A percentile compares a stretch with the other conserved stretches of the same genome.
Conservation (phyloP, 352 stramenopile genomes). For the Globisporangium nagaii region DNA sequence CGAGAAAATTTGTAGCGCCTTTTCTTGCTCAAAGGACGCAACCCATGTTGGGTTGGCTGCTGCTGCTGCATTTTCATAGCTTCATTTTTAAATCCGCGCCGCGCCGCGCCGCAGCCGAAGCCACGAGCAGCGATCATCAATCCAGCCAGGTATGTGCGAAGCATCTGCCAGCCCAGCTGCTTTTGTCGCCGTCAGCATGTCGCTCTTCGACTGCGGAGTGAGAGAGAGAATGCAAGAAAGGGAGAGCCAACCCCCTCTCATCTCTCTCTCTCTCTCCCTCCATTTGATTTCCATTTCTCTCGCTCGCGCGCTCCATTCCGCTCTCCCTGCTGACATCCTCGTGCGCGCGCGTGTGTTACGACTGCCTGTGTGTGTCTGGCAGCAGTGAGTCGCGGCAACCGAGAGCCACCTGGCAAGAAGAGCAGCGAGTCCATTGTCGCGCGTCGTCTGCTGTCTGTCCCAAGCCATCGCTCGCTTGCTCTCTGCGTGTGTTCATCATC, state of each 20-base stretch:
- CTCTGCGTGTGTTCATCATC: neutral
- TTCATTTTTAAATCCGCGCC: neutral
- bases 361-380: neutral
- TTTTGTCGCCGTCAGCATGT: neutral
- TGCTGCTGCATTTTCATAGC: neutral
- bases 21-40: slow-evolving; percentile 2
- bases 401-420: neutral
- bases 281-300: neutral
- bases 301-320: too few relatives aligned
- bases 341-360: slow-evolving; percentile 1
- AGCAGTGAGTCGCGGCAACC: neutral
- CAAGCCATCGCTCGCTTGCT: neutral
- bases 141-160: neutral
- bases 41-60: neutral
- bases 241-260: neutral
- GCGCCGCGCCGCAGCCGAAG: too few relatives aligned
- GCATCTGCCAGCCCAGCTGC: neutral
- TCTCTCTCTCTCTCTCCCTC: neutral
- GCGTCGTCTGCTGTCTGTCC: neutral
- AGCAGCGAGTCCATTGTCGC: neutral
- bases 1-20: neutral
- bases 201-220: neutral
- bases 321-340: neutral
- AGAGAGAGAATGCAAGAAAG: neutral
- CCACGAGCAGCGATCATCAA: neutral